A percentile compares a stretch with the other conserved stretches of the same genome.
These are phyloP conservation scores for Reticulascus tulasneorum DNA, from an alignment of 2,329 filamentous ascomycete species.

Conservation along the genomic window DNA sequence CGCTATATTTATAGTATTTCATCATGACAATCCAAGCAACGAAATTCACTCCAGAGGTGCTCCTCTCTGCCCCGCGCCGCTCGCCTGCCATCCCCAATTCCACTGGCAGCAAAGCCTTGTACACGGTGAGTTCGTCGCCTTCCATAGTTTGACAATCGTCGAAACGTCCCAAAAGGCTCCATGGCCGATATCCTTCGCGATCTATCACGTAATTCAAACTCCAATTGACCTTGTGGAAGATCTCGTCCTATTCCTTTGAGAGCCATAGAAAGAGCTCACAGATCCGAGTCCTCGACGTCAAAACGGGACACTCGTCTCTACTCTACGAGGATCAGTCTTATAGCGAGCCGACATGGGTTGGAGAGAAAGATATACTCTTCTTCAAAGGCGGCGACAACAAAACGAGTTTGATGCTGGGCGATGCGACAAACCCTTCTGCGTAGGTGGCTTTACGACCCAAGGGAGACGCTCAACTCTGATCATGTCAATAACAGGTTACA, in stretches of 20 bases:
- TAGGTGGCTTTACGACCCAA: slow-evolving; percentile 23
- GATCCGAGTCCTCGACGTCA: slow-evolving; percentile 67
- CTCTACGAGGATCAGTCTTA: slow-evolving; percentile 63
- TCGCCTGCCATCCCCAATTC: slow-evolving; percentile 67
- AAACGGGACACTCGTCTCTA: slow-evolving; percentile 59
- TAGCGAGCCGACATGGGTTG: slow-evolving; percentile 73
- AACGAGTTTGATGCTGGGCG: slow-evolving; percentile 41
- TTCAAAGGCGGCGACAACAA: slow-evolving; percentile 46
- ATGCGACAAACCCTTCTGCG: slow-evolving; percentile 31
- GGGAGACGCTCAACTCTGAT: slow-evolving; percentile 13
- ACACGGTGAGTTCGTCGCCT: slow-evolving; percentile 47
- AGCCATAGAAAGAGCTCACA: slow-evolving; percentile 65
- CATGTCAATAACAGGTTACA: slow-evolving; percentile 18
- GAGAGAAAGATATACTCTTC: slow-evolving; percentile 57
- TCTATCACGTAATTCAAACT: neutral
- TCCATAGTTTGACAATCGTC: no score
- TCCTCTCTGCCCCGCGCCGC: slow-evolving; percentile 71
- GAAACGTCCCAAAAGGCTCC: neutral
- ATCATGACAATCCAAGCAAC: slow-evolving; percentile 66
- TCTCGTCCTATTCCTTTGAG: slow-evolving; percentile 76
- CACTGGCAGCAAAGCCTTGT: slow-evolving; percentile 59
- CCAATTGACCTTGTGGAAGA: slow-evolving; percentile 26
- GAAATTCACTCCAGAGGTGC: slow-evolving; percentile 72
- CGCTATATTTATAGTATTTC: no score
- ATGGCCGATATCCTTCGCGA: neutral